These are phyloP conservation scores for Glycine latifolia DNA, from an alignment of 306 rosid species.

Conservation along the genomic window DNA sequence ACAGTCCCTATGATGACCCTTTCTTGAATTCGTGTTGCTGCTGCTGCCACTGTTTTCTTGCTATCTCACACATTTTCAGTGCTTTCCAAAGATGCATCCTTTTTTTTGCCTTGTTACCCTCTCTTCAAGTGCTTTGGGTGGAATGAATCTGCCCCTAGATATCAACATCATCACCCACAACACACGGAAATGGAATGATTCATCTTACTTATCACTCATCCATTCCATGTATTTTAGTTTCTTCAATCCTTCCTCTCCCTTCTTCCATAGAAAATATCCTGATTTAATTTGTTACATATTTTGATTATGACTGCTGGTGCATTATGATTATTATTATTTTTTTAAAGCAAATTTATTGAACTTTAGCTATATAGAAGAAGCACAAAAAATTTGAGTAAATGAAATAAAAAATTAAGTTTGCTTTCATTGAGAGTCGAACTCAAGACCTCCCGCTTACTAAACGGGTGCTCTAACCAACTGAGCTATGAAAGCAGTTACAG, in stretches of 20 bases:
- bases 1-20: slow-evolving; percentile 39
- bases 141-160: slow-evolving; percentile 7
- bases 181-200: background rate
- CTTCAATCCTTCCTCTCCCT: background rate
- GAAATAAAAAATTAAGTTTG: too few relatives aligned
- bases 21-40: slow-evolving; percentile 29
- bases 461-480: too few relatives aligned
- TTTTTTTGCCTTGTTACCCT: slow-evolving; percentile 16
- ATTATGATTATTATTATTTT: background rate
- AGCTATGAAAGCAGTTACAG: too few relatives aligned
- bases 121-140: slow-evolving; percentile 36
- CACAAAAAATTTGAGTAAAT: background rate
- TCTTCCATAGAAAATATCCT: background rate
- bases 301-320: background rate
- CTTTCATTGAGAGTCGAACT: too few relatives aligned
- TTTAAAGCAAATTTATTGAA: background rate
- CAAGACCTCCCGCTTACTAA: too few relatives aligned
- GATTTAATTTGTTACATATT: background rate
- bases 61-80: slow-evolving; percentile 18
- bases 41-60: slow-evolving; percentile 15
- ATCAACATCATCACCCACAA: background rate
- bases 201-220: background rate
- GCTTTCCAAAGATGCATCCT: slow-evolving; percentile 20
- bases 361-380: background rate
- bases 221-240: background rate